These are phyloP conservation scores for Lagenaria siceraria DNA, from an alignment of 306 rosid genomes.

Conservation along the genomic window DNA sequence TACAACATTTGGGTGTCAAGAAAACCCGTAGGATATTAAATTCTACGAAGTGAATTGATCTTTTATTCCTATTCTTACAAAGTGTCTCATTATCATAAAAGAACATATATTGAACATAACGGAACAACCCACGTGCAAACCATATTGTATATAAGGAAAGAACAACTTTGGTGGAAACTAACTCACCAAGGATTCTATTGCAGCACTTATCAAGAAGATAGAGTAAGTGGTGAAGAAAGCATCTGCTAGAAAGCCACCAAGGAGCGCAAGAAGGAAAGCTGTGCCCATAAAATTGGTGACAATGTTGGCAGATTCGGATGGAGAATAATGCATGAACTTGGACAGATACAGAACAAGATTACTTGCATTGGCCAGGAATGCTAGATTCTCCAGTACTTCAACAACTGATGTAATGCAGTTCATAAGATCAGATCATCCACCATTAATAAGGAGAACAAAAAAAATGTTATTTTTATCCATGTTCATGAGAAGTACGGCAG, in stretches of 20 bases:
- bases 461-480: no score
- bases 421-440: not conserved
- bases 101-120: no score
- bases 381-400: constrained; percentile 81
- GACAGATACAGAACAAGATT: constrained; percentile 64
- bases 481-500: not conserved
- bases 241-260: constrained; percentile 77
- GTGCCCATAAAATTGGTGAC: constrained; percentile 94
- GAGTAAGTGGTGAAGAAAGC: constrained; percentile 54
- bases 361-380: constrained; percentile 82
- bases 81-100: no score
- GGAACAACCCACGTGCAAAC: not conserved
- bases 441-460: not conserved
- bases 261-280: constrained; percentile 71
- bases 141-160: not conserved
- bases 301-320: constrained; percentile 50
- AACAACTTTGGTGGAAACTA: not conserved
- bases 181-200: constrained; percentile 58
- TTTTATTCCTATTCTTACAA: no score
- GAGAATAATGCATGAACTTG: constrained; percentile 67
- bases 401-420: constrained; percentile 25
- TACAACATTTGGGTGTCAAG: no score
- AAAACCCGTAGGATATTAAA: no score
- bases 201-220: constrained; percentile 55
- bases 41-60: no score